Percentiles rank a stretch among this genome's conserved stretches.
These are phyloP conservation scores for Lachnellula cervina DNA, from an alignment of 2,329 filamentous ascomycete genomes.

Conservation along the genomic window DNA sequence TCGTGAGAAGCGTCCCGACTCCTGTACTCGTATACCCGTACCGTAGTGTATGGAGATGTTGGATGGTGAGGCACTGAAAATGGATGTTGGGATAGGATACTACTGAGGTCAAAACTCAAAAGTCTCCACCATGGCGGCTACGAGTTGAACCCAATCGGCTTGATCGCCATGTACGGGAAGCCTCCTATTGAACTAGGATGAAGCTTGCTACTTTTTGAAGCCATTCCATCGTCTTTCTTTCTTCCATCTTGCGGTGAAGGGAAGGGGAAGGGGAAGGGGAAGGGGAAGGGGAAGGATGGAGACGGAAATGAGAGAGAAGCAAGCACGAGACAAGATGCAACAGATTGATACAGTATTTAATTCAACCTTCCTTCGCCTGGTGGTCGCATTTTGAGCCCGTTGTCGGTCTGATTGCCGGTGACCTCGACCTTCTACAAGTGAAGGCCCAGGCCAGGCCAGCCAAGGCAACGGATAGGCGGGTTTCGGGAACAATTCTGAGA, in stretches of 20 bases:
- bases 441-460: constrained; percentile 8
- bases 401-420: constrained; percentile 9
- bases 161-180: constrained; percentile 6
- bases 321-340: background rate
- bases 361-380: no score
- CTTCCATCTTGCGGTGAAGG: background rate
- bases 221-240: no score
- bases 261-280: background rate
- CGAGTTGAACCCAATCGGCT: constrained; percentile 13
- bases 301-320: no score
- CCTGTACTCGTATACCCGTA: background rate
- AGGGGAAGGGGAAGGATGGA: background rate
- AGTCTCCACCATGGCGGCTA: constrained; percentile 20
- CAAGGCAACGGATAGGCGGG: constrained; percentile 4
- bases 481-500: constrained; percentile 1
- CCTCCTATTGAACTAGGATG: constrained; percentile 7
- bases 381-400: constrained; percentile 16
- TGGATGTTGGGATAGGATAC: constrained; percentile 1
- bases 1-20: background rate
- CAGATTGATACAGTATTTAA: no score
- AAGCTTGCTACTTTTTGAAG: constrained; percentile 8
- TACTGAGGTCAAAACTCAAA: constrained; percentile 12
- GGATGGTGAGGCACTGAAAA: no score
- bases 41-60: background rate
- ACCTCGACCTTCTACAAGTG: constrained; percentile 2